These are phyloP conservation scores for Wickerhamomyces chambardii DNA, from an alignment of 805 yeast species.

Conservation along the genomic window DNA sequence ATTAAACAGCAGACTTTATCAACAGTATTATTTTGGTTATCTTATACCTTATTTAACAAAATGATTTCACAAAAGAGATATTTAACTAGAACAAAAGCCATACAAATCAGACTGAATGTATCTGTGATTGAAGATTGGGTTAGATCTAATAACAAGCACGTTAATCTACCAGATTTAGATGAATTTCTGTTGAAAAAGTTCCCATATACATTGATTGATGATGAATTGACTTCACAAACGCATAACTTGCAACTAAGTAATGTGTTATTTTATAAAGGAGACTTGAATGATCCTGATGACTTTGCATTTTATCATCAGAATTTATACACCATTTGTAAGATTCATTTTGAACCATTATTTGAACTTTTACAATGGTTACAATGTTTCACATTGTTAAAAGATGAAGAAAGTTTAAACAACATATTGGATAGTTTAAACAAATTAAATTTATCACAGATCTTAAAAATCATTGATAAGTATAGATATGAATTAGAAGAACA, in stretches of 20 bases:
- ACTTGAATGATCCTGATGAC: conserved; percentile 32
- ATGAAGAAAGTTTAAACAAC: conserved; percentile 51
- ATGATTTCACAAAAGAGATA: conserved; percentile 60
- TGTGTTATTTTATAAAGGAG: conserved; percentile 8
- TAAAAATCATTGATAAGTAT: conserved; percentile 65
- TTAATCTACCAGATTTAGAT: conserved; percentile 25
- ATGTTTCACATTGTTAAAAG: conserved; percentile 63
- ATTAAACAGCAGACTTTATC: conserved; percentile 73
- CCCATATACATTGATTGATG: conserved; percentile 26
- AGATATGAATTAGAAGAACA: conserved; percentile 78
- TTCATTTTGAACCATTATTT: conserved; percentile 61
- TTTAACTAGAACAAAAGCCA: conserved; percentile 73
- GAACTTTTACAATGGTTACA: conserved; percentile 89
- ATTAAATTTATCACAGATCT: conserved; percentile 61
- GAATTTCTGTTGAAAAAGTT: conserved; percentile 25
- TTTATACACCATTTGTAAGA: conserved; percentile 53
- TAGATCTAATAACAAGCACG: conserved; percentile 27
- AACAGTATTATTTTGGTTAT: conserved; percentile 71
- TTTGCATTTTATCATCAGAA: conserved; percentile 56
- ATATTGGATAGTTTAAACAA: conserved; percentile 43
- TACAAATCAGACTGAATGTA: conserved; percentile 81
- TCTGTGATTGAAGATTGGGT: conserved; percentile 94
- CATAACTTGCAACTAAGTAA: conserved; percentile 1
- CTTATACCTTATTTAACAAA: conserved; percentile 64
- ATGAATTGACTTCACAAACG: conserved; percentile 5